These are phyloP conservation scores for Saccharomyces hybrid DNA, from an alignment of 1,139 yeast species.

Conservation along the genomic window DNA sequence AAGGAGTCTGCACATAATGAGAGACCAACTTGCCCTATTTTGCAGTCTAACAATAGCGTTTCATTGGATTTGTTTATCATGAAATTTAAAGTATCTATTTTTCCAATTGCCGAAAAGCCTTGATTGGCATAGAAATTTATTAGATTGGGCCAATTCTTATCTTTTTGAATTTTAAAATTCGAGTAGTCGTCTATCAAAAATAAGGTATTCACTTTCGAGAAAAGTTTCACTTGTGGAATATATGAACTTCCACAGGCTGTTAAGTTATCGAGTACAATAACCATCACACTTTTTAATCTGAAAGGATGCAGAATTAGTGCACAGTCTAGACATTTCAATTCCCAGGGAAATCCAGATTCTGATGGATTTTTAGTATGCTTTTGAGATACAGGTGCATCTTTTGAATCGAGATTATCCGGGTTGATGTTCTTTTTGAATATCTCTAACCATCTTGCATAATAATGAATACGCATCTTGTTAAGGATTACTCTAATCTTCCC, in stretches of 20 bases:
- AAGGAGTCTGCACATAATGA: constrained; percentile 82
- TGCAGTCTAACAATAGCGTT: constrained; percentile 9
- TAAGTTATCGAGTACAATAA: constrained; percentile 41
- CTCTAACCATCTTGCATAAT: constrained; percentile 50
- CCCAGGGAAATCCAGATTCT: constrained; percentile 25
- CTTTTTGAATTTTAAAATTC: constrained; percentile 30
- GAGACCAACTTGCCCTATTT: constrained; percentile 42
- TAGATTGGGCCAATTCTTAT: constrained; percentile 21
- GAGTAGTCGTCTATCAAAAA: constrained; percentile 50
- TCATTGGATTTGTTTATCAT: neutral
- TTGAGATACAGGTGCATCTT: constrained; percentile 2
- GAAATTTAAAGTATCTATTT: constrained; percentile 7
- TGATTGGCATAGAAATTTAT: constrained; percentile 13
- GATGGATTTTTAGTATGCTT: neutral
- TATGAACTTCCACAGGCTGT: constrained; percentile 5
- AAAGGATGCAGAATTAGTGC: constrained; percentile 53
- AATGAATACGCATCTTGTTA: constrained; percentile 42
- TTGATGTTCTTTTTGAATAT: constrained; percentile 7
- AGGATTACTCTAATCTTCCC: constrained; percentile 35
- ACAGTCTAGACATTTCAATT: constrained; percentile 45
- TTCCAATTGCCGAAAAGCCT: constrained; percentile 25
- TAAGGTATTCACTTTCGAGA: constrained; percentile 38
- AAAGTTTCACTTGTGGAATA: constrained; percentile 5
- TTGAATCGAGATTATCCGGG: neutral
- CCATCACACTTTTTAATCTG: constrained; percentile 45